Base-by-base conservation (phyloP, 768 basidiomycete genomes). In the Agaricus blazei region DNA sequence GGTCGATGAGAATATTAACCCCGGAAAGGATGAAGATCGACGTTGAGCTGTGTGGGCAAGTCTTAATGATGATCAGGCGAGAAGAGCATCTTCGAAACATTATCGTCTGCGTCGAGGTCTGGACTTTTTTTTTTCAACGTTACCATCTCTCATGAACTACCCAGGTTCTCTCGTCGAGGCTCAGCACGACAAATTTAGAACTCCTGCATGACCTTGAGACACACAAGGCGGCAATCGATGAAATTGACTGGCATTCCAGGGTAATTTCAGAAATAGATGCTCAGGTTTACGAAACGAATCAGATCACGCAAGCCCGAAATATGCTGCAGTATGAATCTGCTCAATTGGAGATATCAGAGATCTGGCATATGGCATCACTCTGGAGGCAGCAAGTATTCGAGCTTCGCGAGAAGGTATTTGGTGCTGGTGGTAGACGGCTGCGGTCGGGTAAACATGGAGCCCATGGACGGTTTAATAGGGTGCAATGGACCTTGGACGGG, bases 1-100 rank as follows among this genome's bases (percentile, higher is more conserved):
- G 68, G 38, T 71, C 71, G 47, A 64, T 77, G 56, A 72, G 72
- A 36, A 70, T 84, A 9, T 66, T 89, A 42, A 75, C 77, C 2
- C 58, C 76, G 6, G 85, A 90, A 52, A 74, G 79, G 62, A 88
- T 92, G 87, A 79, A 77, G 48, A 81, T 88, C 41, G 90, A 92
- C 62, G 90, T 90, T 37, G 88, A 87, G 62, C 74, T 92, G 14
- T 85, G 85, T 63, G 87, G 86, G 3, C 85, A 91, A 63, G 65
- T 88, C 46, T 72, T 92, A 23, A 78, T 86, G 60, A 81, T 90
- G 82, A 72, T 71, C 34, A 72, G 89, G 42, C 76, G 89, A 62
- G 84, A 85, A 64, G 72, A 75, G 56, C 88, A 91, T 66, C 71
- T 92, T 36, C 73, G 71, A 52, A 85, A 87, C 63, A 81, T 89